phyloP scores from a whole-genome alignment of 371 early-diverging fungal species.

The Phascolomyces articulosus region DNA sequence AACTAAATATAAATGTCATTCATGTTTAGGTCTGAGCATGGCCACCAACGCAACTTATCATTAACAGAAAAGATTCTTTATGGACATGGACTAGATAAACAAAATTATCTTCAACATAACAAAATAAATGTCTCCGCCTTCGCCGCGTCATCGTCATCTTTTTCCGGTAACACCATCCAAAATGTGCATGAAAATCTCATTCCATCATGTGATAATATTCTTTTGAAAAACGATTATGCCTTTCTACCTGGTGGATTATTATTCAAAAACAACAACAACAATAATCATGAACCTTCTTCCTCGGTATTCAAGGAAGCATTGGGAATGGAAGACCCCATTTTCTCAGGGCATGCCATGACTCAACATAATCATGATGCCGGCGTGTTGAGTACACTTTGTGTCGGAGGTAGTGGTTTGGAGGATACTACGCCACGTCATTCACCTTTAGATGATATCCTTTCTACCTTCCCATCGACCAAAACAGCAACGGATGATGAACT shows the following conservation, averaged over 20 bases:
- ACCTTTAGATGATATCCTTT: not conserved
- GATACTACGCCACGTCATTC: too few relatives aligned
- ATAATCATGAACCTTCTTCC: not conserved
- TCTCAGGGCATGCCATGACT: too few relatives aligned
- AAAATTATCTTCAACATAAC: not conserved
- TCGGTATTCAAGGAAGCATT: not conserved
- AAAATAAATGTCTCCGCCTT: not conserved
- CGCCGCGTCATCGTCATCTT: not conserved
- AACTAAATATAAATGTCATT: not conserved
- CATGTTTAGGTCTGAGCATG: too few relatives aligned
- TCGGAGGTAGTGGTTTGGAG: not conserved
- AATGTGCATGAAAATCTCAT: not conserved
- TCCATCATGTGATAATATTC: not conserved
- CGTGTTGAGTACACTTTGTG: not conserved
- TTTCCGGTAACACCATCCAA: not conserved
- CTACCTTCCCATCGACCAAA: not conserved
- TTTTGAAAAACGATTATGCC: not conserved
- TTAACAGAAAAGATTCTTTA: constrained; percentile 7
- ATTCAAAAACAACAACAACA: too few relatives aligned
- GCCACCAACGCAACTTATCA: not conserved
- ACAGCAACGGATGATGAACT: not conserved
- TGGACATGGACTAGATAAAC: not conserved
- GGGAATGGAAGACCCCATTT: too few relatives aligned
- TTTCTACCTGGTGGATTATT: too few relatives aligned
- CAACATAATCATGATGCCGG: not conserved